Conservation (phyloP, 495 filamentous ascomycete species). For the Hypoxylon crocopeplum region DNA sequence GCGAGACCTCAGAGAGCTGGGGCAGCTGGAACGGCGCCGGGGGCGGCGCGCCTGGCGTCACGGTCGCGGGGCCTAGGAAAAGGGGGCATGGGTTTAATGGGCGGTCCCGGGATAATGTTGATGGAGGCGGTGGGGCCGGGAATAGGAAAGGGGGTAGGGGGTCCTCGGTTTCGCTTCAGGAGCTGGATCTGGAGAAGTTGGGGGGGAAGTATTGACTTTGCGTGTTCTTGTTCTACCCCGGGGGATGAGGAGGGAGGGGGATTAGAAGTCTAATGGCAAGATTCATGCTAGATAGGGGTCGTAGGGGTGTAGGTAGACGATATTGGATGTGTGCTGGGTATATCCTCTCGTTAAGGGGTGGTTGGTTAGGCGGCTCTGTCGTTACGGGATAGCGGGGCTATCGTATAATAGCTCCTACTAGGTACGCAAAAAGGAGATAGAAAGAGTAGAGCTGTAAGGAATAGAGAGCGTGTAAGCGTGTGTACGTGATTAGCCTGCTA, state of each 20-base stretch:
- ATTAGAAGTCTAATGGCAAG: too few relatives aligned
- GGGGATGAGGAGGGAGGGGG: too few relatives aligned
- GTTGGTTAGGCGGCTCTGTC: not conserved
- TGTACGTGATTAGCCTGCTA: too few relatives aligned
- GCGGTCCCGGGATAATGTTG: constrained; percentile 6
- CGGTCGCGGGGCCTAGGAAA: constrained; percentile 7
- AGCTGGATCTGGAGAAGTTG: constrained; percentile 36
- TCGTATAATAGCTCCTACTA: constrained; percentile 14
- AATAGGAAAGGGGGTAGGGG: constrained; percentile 21
- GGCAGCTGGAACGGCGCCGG: constrained; percentile 41
- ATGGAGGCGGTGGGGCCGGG: not conserved
- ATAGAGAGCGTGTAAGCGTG: too few relatives aligned
- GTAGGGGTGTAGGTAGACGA: too few relatives aligned
- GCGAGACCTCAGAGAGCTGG: constrained; percentile 39
- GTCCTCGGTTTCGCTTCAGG: constrained; percentile 26
- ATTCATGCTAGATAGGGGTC: too few relatives aligned
- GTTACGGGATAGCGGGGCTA: constrained; percentile 2
- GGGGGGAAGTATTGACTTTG: constrained; percentile 27
- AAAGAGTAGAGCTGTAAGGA: too few relatives aligned
- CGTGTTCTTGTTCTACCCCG: too few relatives aligned
- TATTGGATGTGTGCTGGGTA: too few relatives aligned
- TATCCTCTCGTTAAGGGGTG: too few relatives aligned
- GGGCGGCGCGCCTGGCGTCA: constrained; percentile 35
- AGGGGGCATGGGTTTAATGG: constrained; percentile 3
- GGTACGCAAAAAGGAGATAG: not conserved